Percentiles rank a stretch among this genome's conserved stretches.
Evolutionary conservation across 1,284 basidiomycete species (phyloP).

Genomic region (Fomitopsis pinicola): DNA sequence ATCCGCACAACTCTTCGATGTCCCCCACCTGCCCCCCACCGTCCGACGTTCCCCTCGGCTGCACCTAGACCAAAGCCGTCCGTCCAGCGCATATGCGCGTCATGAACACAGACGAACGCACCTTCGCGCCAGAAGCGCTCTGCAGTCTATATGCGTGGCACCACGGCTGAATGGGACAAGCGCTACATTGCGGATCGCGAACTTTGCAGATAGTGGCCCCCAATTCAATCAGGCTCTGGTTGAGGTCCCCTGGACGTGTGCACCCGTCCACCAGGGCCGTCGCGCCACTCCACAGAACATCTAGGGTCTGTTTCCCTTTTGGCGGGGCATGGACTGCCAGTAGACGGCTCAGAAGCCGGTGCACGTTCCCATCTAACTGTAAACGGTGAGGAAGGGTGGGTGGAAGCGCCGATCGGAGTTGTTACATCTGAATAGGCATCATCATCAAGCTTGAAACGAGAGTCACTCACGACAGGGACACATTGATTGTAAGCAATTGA

Average conservation of each 20-base stretch:
- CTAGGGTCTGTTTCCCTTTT: conserved; percentile 72
- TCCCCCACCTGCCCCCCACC: conserved; percentile 34
- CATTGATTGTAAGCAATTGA: conserved; percentile 87
- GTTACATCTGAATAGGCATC: conserved; percentile 3
- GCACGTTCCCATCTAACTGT: conserved; percentile 90
- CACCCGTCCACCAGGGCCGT: conserved; percentile 56
- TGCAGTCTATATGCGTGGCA: conserved; percentile 59
- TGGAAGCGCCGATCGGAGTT: conserved; percentile 3
- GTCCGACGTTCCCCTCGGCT: conserved; percentile 8
- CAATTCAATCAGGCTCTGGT: conserved; percentile 85
- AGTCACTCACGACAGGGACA: conserved; percentile 70
- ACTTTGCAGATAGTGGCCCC: conserved; percentile 91
- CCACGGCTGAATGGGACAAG: conserved; percentile 66
- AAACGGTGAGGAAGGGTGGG: not conserved
- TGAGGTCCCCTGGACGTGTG: conserved; percentile 74
- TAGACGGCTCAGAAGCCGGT: conserved; percentile 76
- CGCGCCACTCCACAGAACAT: conserved; percentile 82
- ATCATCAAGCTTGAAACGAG: conserved; percentile 3
- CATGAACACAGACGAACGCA: not conserved
- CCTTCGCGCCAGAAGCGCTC: conserved; percentile 13
- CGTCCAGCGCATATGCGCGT: not conserved
- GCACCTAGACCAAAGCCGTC: conserved; percentile 10
- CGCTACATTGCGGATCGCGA: conserved; percentile 66
- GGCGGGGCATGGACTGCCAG: conserved; percentile 80
- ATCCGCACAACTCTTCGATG: conserved; percentile 71